Base-by-base conservation (phyloP, 2,329 filamentous ascomycete genomes). In the Camillea tinctor region DNA sequence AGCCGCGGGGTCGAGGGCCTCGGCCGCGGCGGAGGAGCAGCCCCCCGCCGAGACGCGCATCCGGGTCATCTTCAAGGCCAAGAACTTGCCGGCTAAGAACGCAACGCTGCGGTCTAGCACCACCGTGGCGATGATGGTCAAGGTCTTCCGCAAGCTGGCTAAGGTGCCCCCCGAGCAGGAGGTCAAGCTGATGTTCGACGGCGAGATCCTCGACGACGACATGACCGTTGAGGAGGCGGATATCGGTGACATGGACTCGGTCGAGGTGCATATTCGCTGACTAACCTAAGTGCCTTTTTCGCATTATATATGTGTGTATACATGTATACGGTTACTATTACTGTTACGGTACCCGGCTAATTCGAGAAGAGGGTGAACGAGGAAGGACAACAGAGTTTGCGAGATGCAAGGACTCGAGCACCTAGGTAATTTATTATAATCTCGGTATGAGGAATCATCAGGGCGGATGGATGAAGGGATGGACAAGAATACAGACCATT, bases 111-210 rank as follows among this genome's bases (percentile, higher is more conserved):
- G 78, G 26, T 73, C 77, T 57, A 80, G 81, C 54, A 92, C 87
- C 1, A 81, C 79, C 1, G 80, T 93, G 22, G 81, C 80, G 30
- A 86, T 84, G 56, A 80, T 96, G 55, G 77, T 90, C 19, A 78
- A 77, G 48, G 83, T 81, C 3, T 94, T 90, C 72, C 82, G 85
- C 55, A 77, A 78, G 44, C 77, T 81, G 65, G 80, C 83, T 26
- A 68, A 77, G 0, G 72, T 93, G 19, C 73, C 76, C 0, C 70
- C 76, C 1, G 80, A 82, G 4, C 82, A 80, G 65, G 73, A 80
- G 0, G 76, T 95, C 2, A 80, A 81, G 44, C 77, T 96, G 11
- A 79, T 82, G 66, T 93, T 92, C 73, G 92, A 96, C 67, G 92
- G 92, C 15, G 91, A 93, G 55, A 77, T 79, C 52, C 76, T 96